Base-by-base conservation (phyloP, 2,329 filamentous ascomycete genomes). In the Aspergillus latus region DNA sequence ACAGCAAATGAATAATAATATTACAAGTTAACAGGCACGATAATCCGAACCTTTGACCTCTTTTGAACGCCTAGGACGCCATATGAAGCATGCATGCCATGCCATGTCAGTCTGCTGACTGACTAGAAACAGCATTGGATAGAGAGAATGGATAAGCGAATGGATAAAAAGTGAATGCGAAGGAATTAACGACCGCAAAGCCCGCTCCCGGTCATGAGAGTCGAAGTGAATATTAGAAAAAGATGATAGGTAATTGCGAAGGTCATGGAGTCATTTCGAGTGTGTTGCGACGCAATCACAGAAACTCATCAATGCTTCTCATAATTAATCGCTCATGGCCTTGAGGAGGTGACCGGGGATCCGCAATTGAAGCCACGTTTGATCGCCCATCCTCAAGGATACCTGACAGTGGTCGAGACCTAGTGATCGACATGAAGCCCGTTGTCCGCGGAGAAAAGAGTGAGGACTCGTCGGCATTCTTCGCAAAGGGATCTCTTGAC, bases 221-320 rank as follows among this genome's bases (percentile, higher is more conserved):
- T 70, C 49, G 59, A 58, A 61, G 56, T 55, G 42, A 50, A 56
- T 49, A 58, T 56, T 45, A 28, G 47, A 49, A 55, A 59, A 49
- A 44, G 59, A 60, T 30, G 56, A 52, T 40, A 44, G 36, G 52
- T 58, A 58, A 45, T 46, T 56, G 49, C 52, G 39, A 59, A 48
- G 50, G 62, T 71, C 69, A 63, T 72, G 61, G 57, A 66, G 65
- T 72, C 69, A 58, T 72, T 64, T 66, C 57, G 62, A 56, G 53
- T 54, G 54, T 52, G 53, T 49, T 58, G 61, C 49, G 49, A 36
- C 43, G 34, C 55, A 57, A 64, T 73, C 68, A 76, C 59, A 76
- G 66, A 64, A 76, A 75, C 66, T 76, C 74, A 60, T 76, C 74
- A 66, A 76, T 76, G 61, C 70, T 76, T 67, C 74, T 73, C 73